phyloP scores from a whole-genome alignment of 2,329 filamentous ascomycete species.

The Escovopsis sp. region DNA sequence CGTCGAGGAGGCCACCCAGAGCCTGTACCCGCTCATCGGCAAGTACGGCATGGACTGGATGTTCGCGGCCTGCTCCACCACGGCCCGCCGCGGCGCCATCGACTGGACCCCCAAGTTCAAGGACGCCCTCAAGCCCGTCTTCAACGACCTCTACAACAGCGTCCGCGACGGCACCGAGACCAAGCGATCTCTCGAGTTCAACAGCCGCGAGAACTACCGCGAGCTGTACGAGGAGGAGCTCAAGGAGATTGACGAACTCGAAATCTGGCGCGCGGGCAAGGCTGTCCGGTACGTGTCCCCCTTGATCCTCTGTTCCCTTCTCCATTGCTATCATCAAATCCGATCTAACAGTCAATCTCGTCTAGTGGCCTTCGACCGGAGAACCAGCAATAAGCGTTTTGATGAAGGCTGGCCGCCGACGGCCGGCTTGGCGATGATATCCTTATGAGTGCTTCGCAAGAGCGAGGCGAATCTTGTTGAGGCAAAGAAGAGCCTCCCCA shows the following conservation, averaged over 20 bases:
- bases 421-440: not conserved
- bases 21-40: conserved; percentile 92
- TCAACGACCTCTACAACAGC: conserved; percentile 91
- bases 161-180: conserved; percentile 90
- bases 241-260: conserved; percentile 91
- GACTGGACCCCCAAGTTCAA: conserved; percentile 98
- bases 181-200: conserved; percentile 91
- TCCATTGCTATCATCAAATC: not conserved
- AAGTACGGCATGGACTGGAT: conserved; percentile 99
- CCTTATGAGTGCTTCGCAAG: too few species aligned
- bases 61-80: conserved; percentile 99
- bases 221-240: conserved; percentile 97
- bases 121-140: conserved; percentile 95
- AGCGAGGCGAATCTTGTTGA: not conserved
- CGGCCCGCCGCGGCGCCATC: conserved; percentile 92
- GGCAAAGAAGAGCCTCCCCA: not conserved
- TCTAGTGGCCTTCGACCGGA: conserved; percentile 61
- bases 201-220: conserved; percentile 89
- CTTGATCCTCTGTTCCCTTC: not conserved
- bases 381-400: conserved; percentile 46
- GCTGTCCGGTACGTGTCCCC: conserved; percentile 71
- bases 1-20: conserved; percentile 98
- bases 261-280: conserved; percentile 99
- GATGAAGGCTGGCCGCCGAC: not conserved
- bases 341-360: not conserved